These are phyloP conservation scores for Trichoderma sp. DNA, from an alignment of 2,329 filamentous ascomycete genomes.

Conservation along the genomic window DNA sequence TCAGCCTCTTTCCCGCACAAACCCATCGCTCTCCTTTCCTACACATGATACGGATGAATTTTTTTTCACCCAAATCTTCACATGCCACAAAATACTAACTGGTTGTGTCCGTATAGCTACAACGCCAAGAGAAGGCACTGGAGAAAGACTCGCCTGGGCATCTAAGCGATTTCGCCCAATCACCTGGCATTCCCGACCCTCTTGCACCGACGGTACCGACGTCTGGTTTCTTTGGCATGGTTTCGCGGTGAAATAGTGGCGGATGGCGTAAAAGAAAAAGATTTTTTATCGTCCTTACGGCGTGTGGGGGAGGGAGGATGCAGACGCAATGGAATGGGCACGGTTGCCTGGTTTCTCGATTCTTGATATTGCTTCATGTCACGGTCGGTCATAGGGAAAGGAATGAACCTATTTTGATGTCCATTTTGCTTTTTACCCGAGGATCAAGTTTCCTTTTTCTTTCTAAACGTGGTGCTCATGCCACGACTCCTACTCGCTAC, in stretches of 20 bases:
- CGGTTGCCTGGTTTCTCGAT: slow-evolving; percentile 38
- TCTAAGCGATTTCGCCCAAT: slow-evolving; percentile 63
- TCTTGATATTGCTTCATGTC: slow-evolving; percentile 44
- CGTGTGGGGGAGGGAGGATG: slow-evolving; percentile 26
- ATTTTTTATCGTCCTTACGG: slow-evolving; percentile 24
- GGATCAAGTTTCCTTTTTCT: background rate
- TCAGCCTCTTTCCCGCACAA: background rate
- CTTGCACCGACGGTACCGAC: slow-evolving; percentile 26
- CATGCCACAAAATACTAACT: background rate
- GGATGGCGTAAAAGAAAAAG: slow-evolving; percentile 22
- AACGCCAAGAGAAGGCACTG: slow-evolving; percentile 99
- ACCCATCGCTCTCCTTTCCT: background rate
- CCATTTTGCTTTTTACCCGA: slow-evolving; percentile 21
- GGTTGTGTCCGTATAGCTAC: slow-evolving; percentile 67
- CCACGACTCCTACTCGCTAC: background rate
- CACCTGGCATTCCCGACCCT: slow-evolving; percentile 21
- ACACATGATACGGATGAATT: background rate
- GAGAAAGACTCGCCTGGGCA: slow-evolving; percentile 99
- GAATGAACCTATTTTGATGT: slow-evolving; percentile 30
- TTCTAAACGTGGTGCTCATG: background rate
- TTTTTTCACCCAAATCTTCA: background rate
- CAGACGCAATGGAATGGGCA: slow-evolving; percentile 31
- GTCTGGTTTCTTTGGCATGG: slow-evolving; percentile 27
- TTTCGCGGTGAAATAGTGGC: slow-evolving; percentile 28
- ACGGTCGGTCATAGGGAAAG: slow-evolving; percentile 47